Evolutionary conservation across 495 filamentous ascomycete species (phyloP).

Genomic region (Xylaria longipes): DNA sequence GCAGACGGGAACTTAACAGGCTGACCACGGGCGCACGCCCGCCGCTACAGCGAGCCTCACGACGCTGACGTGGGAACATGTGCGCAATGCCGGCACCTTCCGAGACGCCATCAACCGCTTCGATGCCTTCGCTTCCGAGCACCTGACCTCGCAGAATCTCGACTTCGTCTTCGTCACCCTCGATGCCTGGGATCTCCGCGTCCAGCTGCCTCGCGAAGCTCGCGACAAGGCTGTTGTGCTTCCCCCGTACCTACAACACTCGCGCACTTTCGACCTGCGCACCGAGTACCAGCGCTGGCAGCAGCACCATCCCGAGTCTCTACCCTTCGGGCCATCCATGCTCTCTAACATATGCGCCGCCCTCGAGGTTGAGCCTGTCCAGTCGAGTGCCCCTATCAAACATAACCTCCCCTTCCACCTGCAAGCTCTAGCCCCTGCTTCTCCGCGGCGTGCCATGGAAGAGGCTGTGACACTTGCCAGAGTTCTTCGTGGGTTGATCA

Average conservation of each 20-base stretch:
- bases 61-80: conserved; percentile 98
- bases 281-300: conserved; percentile 99
- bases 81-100: conserved; percentile 94
- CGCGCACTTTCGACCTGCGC: conserved; percentile 92
- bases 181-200: conserved; percentile 97
- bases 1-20: conserved; percentile 19
- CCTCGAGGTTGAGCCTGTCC: conserved; percentile 94
- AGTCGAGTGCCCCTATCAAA: conserved; percentile 96
- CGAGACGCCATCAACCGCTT: conserved; percentile 95
- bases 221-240: conserved; percentile 97
- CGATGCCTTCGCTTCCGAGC: conserved; percentile 88
- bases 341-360: conserved; percentile 95
- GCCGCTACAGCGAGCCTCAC: conserved; percentile 81
- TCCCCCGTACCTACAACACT: conserved; percentile 96
- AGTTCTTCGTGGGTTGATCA: conserved; percentile 87
- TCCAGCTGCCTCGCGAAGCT: conserved; percentile 95
- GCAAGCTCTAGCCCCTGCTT: conserved; percentile 93
- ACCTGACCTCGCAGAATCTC: conserved; percentile 80
- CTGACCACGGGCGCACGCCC: conserved; percentile 23
- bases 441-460: conserved; percentile 96
- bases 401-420: conserved; percentile 98
- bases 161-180: conserved; percentile 98
- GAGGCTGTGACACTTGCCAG: conserved; percentile 93
- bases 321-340: conserved; percentile 94
- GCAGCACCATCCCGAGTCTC: conserved; percentile 94